Evolutionary conservation across 495 filamentous ascomycete genomes (phyloP).

Genomic region (Penicillium flavigenum): DNA sequence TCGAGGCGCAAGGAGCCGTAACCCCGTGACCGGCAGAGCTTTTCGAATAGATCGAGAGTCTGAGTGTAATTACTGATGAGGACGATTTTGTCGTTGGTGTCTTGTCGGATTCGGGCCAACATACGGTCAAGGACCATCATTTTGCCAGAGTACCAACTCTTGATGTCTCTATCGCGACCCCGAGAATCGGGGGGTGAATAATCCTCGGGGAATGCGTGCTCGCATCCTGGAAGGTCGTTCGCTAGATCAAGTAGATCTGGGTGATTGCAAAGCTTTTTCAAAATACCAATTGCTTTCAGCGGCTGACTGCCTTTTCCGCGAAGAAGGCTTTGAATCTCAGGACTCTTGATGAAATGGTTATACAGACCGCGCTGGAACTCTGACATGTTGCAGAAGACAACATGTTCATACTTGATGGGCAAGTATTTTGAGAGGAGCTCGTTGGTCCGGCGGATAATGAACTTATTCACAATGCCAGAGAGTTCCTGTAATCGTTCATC

Average conservation of each 20-base stretch:
- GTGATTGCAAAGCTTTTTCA: conserved; percentile 99
- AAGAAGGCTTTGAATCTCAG: conserved; percentile 88
- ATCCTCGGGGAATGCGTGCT: conserved; percentile 80
- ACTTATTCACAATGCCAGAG: conserved; percentile 87
- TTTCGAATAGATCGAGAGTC: conserved; percentile 93
- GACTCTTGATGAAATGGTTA: conserved; percentile 94
- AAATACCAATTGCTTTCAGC: conserved; percentile 89
- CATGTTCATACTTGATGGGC: conserved; percentile 98
- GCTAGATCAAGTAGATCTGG: conserved; percentile 87
- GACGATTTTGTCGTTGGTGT: conserved; percentile 99
- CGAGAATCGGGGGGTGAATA: conserved; percentile 88
- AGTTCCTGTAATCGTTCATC: conserved; percentile 83
- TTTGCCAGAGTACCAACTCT: conserved; percentile 96
- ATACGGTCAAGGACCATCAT: conserved; percentile 98
- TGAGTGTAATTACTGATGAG: conserved; percentile 98
- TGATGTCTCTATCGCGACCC: conserved; percentile 88
- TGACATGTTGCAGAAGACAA: conserved; percentile 97
- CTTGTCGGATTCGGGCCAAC: conserved; percentile 92
- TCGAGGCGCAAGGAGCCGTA: conserved; percentile 91
- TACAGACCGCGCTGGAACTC: conserved; percentile 92
- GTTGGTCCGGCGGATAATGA: conserved; percentile 98
- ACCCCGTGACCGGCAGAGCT: conserved; percentile 76
- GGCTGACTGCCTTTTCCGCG: conserved; percentile 95
- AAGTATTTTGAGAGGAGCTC: conserved; percentile 98
- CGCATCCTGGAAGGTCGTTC: conserved; percentile 82